These are phyloP conservation scores for Aaosphaeria pasadenensis DNA, from an alignment of 2,329 filamentous ascomycete genomes.

Conservation along the genomic window DNA sequence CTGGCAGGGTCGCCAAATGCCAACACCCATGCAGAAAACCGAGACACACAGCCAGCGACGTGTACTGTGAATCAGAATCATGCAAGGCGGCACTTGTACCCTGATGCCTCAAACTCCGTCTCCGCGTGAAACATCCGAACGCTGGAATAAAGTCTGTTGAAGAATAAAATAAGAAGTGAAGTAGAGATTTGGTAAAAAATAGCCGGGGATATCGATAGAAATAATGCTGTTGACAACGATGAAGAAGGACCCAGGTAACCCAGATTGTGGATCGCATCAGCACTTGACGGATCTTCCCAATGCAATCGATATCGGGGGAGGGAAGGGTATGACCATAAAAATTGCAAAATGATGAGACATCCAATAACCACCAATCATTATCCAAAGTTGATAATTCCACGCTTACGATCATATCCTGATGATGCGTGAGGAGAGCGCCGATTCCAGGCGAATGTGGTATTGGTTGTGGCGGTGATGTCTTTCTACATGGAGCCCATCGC, in stretches of 20 bases:
- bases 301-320: constrained; percentile 3
- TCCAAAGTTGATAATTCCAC: not conserved
- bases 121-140: too few species aligned
- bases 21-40: too few species aligned
- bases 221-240: constrained; percentile 4
- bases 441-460: constrained; percentile 2
- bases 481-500: constrained; percentile 67
- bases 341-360: not conserved
- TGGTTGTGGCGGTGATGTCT: constrained; percentile 5
- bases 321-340: constrained; percentile 5
- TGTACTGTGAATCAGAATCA: too few species aligned
- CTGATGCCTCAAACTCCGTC: too few species aligned
- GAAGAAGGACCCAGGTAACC: constrained; percentile 16
- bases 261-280: constrained; percentile 35
- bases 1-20: too few species aligned
- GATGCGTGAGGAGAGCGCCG: constrained; percentile 12
- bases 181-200: constrained; percentile 3
- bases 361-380: not conserved
- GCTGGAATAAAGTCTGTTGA: not conserved
- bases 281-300: constrained; percentile 39
- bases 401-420: constrained; percentile 1
- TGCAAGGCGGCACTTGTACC: too few species aligned
- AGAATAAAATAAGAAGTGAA: constrained; percentile 1
- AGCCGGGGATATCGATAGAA: not conserved
- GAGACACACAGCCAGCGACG: too few species aligned